Percentiles rank a stretch among this genome's conserved stretches.
Conservation (phyloP, 192 early-diverging fungal species). For the Coemansia sp. region DNA sequence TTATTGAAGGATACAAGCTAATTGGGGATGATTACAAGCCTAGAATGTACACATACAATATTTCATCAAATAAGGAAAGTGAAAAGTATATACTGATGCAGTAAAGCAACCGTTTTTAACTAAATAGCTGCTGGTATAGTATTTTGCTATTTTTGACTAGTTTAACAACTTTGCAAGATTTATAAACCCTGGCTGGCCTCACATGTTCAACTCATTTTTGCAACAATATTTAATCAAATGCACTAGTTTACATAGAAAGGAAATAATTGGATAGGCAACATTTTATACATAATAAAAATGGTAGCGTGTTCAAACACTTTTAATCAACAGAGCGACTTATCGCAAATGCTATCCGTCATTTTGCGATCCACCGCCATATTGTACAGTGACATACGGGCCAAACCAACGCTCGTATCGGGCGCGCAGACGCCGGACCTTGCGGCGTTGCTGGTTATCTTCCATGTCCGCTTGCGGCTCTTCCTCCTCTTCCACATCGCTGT, state of each 20-base stretch:
- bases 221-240: too few relatives aligned
- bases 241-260: too few relatives aligned
- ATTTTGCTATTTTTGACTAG: too few relatives aligned
- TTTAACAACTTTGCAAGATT: too few relatives aligned
- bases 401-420: slow-evolving; percentile 55
- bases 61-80: not conserved
- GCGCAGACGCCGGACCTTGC: slow-evolving; percentile 46
- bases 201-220: too few relatives aligned
- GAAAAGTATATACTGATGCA: not conserved
- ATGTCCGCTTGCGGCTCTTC: slow-evolving; percentile 4
- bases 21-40: not conserved
- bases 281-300: not conserved
- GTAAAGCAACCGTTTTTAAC: not conserved
- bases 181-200: too few relatives aligned
- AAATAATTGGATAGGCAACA: too few relatives aligned
- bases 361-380: slow-evolving; percentile 19
- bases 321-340: not conserved
- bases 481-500: slow-evolving; percentile 19
- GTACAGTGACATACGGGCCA: slow-evolving; percentile 45
- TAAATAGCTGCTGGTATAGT: too few relatives aligned
- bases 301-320: too few relatives aligned
- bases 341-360: not conserved
- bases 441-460: slow-evolving; percentile 33
- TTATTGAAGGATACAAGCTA: not conserved
- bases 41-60: not conserved